Percentiles rank a stretch among this genome's conserved stretches.
phyloP scores from a whole-genome alignment of 2,329 filamentous ascomycete genomes.

The Cladophialophora psammophila region DNA sequence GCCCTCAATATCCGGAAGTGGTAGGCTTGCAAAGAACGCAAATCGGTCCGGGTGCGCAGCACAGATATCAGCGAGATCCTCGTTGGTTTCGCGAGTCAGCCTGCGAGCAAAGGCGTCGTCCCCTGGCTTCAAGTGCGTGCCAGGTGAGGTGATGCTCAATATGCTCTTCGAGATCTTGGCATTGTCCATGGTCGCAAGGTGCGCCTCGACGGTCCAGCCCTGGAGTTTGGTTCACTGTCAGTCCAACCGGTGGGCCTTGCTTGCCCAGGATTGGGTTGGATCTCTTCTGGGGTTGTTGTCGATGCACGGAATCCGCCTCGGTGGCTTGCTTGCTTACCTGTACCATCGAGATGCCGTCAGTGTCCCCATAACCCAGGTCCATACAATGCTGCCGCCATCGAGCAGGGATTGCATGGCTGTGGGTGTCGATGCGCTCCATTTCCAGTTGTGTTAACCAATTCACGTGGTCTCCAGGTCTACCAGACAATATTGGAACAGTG shows the following conservation, averaged over 20 bases:
- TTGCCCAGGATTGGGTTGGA: not conserved
- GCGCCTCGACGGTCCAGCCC: constrained; percentile 55
- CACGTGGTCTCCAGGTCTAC: not conserved
- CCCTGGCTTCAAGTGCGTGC: constrained; percentile 52
- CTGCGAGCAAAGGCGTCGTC: constrained; percentile 48
- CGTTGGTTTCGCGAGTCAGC: constrained; percentile 47
- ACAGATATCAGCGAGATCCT: constrained; percentile 38
- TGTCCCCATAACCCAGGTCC: constrained; percentile 13
- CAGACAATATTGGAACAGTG: not conserved
- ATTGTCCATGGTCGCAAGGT: constrained; percentile 59
- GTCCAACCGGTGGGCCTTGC: not conserved
- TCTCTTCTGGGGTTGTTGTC: not conserved
- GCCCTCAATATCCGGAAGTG: constrained; percentile 58
- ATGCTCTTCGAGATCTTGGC: constrained; percentile 59
- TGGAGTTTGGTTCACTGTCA: constrained; percentile 20
- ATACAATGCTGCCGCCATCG: constrained; percentile 23
- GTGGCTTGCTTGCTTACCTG: constrained; percentile 13
- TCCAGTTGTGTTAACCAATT: not conserved
- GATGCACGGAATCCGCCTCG: not conserved
- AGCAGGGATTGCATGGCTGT: constrained; percentile 20
- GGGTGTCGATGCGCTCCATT: constrained; percentile 26
- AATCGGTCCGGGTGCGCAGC: constrained; percentile 50
- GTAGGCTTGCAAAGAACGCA: constrained; percentile 61
- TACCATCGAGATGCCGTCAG: constrained; percentile 24
- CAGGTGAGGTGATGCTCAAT: constrained; percentile 62